Base-by-base conservation (phyloP, 2,329 filamentous ascomycete species). In the Pseudocercospora crystallina region DNA sequence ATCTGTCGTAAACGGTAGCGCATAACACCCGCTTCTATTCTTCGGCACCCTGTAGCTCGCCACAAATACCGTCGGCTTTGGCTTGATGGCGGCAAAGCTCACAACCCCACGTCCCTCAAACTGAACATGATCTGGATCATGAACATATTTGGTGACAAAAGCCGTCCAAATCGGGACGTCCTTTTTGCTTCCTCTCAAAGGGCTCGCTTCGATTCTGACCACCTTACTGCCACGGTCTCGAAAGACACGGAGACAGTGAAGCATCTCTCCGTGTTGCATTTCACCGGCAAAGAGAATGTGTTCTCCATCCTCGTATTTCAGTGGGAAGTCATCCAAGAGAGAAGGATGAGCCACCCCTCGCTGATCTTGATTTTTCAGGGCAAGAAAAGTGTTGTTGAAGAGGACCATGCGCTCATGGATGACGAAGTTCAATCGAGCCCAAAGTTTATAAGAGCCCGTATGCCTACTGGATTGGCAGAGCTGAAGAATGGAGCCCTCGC, bases 81-180 rank as follows among this genome's bases (percentile, higher is more conserved):
- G 66, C n/a, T 71, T 70, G 15, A 84, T 64, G 17, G 77, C 65
- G 2, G 82, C 65, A 1, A 73, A 72, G 34, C 69, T 73, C 1
- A 71, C 61, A 4, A 58, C 15, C 0, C 61, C 58, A 15, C 48
- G 43, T 1, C 70, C 70, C 1, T 73, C 58, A 9, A 65, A 67
- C 35, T 71, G 72, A 51, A 79, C 71, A 79, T 80, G 83, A 31
- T 67, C 69, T 5, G 58, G 66, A 71, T 44, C 72, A 69, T 68
- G 66, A 31, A 80, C 66, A 47, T 76, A 73, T 11, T 35, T 49
- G 4, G 56, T 58, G 14, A 81, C 71, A 53, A 81, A 82, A 0
- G 78, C 78, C 2, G 80, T 85, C 82, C 82, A 85, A 48, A 84
- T 77, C 0, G 82, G 81, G 2, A 79, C 77, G 14, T 73, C 71